Base-by-base conservation (phyloP, 2,329 filamentous ascomycete genomes). In the Aspergillus pseudoterreus region DNA sequence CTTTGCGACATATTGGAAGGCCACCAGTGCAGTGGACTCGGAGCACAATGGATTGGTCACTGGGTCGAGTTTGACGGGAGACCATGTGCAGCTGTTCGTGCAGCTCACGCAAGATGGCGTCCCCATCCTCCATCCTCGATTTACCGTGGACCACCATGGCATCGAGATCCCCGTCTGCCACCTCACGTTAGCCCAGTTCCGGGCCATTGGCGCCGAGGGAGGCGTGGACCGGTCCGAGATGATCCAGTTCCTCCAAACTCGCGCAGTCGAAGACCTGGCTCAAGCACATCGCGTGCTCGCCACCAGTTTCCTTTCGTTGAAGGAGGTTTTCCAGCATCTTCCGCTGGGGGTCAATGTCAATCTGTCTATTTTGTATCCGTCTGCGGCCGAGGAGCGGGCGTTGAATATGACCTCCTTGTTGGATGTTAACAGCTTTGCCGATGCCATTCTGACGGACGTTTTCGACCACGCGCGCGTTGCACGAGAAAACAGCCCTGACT, bases 1-100 rank as follows among this genome's bases (percentile, higher is more conserved):
- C 65, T 99, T 97, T 63, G 94, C 95, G 57, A 97, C 94, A 0
- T 99, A 99, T 71, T 99, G 94, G 94, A 99, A 97, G 72, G 92
- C 92, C 0, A 99, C 94, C 1, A 96, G 91, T 64, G 91, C 96
- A 61, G 82, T 94, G 44, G 90, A 96, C 67, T 85, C 89, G 46
- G 88, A 91, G 43, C 87, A 88, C 21, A 94, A 83, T 65, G 89
- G 90, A 21, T 83, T 97, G 21, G 90, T 99, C 15, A 97, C 92
- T 0, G 94, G 92, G 0, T 97, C 92, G 9, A 97, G 92, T 73
- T 73, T 99, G 50, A 95, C 90, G 2, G 94, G 94, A n/a, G 89
- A 97, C 64, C 97, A 97, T 69, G 85, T 96, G 21, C 84, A 92
- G 50, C 75, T 99, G 6, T 95, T 91, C 65, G 88, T 97, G 21